Percentiles rank a stretch among this genome's conserved stretches.
Evolutionary conservation across 2,329 filamentous ascomycete species (phyloP).

Genomic region (Colletotrichum shisoi): DNA sequence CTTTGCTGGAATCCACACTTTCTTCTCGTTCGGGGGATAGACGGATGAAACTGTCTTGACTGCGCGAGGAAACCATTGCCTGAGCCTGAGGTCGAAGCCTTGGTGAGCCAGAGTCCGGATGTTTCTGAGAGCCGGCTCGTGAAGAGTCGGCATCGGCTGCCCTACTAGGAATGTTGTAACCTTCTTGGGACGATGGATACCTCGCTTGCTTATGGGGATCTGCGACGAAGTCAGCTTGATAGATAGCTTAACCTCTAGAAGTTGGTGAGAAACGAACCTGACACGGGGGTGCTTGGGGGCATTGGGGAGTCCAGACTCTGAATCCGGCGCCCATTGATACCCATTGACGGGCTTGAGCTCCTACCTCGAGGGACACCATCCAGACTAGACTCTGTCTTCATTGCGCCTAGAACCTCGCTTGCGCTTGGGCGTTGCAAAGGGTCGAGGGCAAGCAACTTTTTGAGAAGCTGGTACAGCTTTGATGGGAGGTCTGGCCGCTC

Average conservation of each 20-base stretch:
- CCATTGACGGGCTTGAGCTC: constrained; percentile 49
- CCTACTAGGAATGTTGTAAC: constrained; percentile 42
- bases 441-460: constrained; percentile 78
- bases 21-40: constrained; percentile 44
- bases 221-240: constrained; percentile 39
- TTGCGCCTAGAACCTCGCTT: constrained; percentile 80
- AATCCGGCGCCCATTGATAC: constrained; percentile 57
- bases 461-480: constrained; percentile 84
- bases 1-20: constrained; percentile 37
- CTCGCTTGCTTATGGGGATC: constrained; percentile 48
- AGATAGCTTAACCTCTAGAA: constrained; percentile 22
- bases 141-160: constrained; percentile 43
- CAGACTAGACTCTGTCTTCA: constrained; percentile 70
- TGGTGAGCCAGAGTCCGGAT: constrained; percentile 45
- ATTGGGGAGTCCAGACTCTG: constrained; percentile 65
- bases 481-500: constrained; percentile 83
- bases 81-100: constrained; percentile 41
- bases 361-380: constrained; percentile 52
- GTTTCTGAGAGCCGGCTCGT: constrained; percentile 45
- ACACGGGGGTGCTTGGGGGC: constrained; percentile 58
- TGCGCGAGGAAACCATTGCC: constrained; percentile 53
- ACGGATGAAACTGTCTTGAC: constrained; percentile 50
- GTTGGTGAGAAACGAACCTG: constrained; percentile 48
- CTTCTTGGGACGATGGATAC: constrained; percentile 45
- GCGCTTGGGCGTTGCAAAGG: constrained; percentile 81